Evolutionary conservation across 148 eudicot species (phyloP), one percentile per base, ranked within the genome.

Genomic region (Chenopodium berlandieri): DNA sequence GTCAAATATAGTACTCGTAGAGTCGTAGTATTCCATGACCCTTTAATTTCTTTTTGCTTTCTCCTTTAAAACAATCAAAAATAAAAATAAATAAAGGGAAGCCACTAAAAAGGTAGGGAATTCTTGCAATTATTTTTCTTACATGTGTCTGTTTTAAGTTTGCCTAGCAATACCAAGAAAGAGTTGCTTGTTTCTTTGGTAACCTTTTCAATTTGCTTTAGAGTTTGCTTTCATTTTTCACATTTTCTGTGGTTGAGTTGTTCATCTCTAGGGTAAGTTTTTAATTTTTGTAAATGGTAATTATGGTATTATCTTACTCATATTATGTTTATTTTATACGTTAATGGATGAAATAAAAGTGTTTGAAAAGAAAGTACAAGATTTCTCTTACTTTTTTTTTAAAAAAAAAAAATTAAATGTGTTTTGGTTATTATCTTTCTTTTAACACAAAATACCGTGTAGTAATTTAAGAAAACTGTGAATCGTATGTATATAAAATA

Each of bases 61-160:
- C 47, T 11, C 56, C 7, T 73, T 22, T 46, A 60, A n/a, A 19
- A 4, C 46, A 46, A 60, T 47, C 25, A 23, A 47, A 73, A 73
- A 48, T 32, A n/a, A 44, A 72, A 44, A 50, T 7, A 63, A 71
- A 25, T 32, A 27, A 25, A 63, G 40, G 37, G 64, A 62, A 71
- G 80, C 16, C 73, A n/a, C 7, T 13, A 71, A 37, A 78, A 71
- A 48, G 20, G 70, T 22, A 52, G 71, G 62, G 2, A 25, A 70
- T 82, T 34, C 31, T 32, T 56, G 78, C 78, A 71, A 70, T 74
- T 44, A 47, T 14, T 37, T 71, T 47, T 40, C 19, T n/a, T 46
- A 66, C 85, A 83, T 75, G 78, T 79, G 81, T 72, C 71, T 63
- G 11, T 71, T 47, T 13, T 82, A 27, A 71, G 27, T 46, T 79